Evolutionary conservation across 1,284 basidiomycete species (phyloP), one percentile per base, ranked within the genome.

Genomic region (Agroathelia rolfsii): DNA sequence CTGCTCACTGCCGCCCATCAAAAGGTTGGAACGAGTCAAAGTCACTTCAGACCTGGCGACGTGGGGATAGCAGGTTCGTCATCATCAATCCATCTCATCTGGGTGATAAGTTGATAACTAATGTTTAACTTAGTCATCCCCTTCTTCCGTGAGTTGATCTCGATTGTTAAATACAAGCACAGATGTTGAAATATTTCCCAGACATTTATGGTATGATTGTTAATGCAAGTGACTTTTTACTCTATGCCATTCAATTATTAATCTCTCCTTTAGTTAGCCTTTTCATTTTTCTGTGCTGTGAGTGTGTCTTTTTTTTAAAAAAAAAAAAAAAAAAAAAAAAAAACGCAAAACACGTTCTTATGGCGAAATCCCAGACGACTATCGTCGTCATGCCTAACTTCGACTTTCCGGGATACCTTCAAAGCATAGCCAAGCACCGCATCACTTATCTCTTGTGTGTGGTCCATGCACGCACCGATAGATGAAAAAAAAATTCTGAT

Each of bases 301-400:
- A 35, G 61, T 47, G 6, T 11, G 20, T 19, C 29, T 39, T 9
- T 15, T n/a, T 24, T n/a, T 18, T 32, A 24, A 11, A 33, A 29
- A 5, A 1, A 10, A 26, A 4, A 4, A 8, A 14, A 17, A 27
- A 35, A 13, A 14, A 19, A 12, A 28, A 12, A 18, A 19, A 18
- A 20, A 36, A 24, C 32, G 18, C 32, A 22, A 11, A 13, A 11
- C 12, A 35, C n/a, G 16, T 28, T 24, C 28, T 37, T 7, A 36
- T 42, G 13, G 43, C 11, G 20, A 14, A 18, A 27, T 12, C 23
- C 19, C 35, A 77, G 73, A 58, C 76, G 30, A 62, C 72, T 0
- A 32, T 83, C n/a, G 80, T 89, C 9, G 64, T 86, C 4, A 54
- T 83, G 6, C 72, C 79, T 2, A 82, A 72, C 47, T 89, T 87